A percentile compares a stretch with the other conserved stretches of the same genome.
These are phyloP conservation scores for Venturia effusa DNA, from an alignment of 2,329 filamentous ascomycete genomes.

Conservation along the genomic window DNA sequence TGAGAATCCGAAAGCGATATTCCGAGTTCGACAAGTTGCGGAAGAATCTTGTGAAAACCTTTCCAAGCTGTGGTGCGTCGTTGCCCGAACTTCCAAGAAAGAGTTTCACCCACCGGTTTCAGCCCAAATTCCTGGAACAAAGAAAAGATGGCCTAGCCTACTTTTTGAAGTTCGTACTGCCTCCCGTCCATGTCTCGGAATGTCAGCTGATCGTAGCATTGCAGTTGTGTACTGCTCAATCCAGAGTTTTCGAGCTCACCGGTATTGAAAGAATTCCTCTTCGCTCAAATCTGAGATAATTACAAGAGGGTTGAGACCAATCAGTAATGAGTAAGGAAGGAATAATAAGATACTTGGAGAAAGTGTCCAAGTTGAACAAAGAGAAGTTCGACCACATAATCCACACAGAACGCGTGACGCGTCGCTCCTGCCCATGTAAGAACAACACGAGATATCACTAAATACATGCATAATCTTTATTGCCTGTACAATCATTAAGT, in stretches of 20 bases:
- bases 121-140: constrained; percentile 74
- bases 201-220: constrained; percentile 15
- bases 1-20: constrained; percentile 59
- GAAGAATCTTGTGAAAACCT: constrained; percentile 61
- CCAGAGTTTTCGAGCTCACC: constrained; percentile 91
- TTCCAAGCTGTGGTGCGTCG: constrained; percentile 74
- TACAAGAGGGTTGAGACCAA: not conserved
- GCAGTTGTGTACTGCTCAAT: constrained; percentile 79
- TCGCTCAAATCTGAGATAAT: constrained; percentile 30
- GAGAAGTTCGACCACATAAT: not conserved
- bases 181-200: not conserved
- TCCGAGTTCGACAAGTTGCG: constrained; percentile 88
- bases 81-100: constrained; percentile 87
- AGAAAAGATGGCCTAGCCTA: constrained; percentile 75
- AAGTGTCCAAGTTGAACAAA: not conserved
- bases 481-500: too few species aligned
- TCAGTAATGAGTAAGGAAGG: not conserved
- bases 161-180: constrained; percentile 69
- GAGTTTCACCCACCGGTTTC: constrained; percentile 69
- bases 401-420: not conserved
- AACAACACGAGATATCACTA: not conserved
- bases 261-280: constrained; percentile 82
- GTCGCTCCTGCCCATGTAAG: not conserved
- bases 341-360: not conserved
- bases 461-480: not conserved